phyloP scores from a whole-genome alignment of 2,329 filamentous ascomycete species.

The Nectriaceae sp. region DNA sequence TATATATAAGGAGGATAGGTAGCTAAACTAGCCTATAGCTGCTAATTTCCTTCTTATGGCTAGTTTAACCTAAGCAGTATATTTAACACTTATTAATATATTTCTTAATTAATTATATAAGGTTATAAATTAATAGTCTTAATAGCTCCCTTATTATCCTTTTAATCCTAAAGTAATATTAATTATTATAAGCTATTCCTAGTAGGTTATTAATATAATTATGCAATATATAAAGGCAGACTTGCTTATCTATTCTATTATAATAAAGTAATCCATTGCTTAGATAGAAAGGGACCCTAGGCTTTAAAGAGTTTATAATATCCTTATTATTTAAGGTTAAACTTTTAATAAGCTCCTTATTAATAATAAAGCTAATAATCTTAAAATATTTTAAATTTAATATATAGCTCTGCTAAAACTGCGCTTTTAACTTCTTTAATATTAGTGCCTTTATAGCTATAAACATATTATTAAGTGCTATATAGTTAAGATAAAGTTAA shows the following conservation, averaged over 20 bases:
- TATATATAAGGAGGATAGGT: background rate
- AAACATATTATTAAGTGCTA: background rate
- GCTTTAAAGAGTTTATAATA: constrained; percentile 1
- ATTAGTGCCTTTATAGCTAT: background rate
- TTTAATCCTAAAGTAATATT: background rate
- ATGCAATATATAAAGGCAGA: background rate
- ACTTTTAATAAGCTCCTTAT: background rate
- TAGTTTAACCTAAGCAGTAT: background rate
- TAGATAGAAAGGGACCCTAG: background rate
- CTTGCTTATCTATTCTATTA: background rate
- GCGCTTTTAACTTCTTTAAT: background rate
- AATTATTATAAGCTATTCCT: background rate
- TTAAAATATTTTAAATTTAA: background rate
- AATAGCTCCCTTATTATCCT: background rate
- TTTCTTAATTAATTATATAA: background rate
- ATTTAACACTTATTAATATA: background rate
- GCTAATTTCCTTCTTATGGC: background rate
- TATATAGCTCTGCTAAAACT: background rate
- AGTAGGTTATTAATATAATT: background rate
- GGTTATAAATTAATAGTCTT: background rate
- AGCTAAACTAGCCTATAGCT: background rate
- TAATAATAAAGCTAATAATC: background rate
- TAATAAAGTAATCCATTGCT: background rate
- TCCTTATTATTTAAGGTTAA: background rate
- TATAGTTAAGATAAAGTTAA: background rate